A percentile compares a stretch with the other conserved stretches of the same genome.
These are phyloP conservation scores for Rhizopus delemar DNA, from an alignment of 371 early-diverging fungal genomes.

Conservation along the genomic window DNA sequence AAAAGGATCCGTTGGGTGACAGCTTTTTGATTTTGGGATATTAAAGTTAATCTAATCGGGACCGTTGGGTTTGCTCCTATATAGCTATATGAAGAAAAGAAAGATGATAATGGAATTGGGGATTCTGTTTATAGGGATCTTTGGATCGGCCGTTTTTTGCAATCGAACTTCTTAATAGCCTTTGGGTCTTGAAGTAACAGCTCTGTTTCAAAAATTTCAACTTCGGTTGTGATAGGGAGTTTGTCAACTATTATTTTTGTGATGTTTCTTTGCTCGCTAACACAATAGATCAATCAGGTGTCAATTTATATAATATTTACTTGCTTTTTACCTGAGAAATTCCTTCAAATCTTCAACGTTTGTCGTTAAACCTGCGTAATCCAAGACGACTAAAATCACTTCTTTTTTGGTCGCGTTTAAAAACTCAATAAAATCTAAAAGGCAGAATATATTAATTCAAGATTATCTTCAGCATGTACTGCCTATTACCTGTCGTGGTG, in stretches of 20 bases:
- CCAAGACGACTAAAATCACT: conserved; percentile 18
- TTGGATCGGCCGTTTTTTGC: conserved; percentile 21
- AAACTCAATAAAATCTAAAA: conserved; percentile 21
- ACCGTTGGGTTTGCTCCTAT: no score
- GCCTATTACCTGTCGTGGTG: conserved; percentile 16
- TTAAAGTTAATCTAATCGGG: no score
- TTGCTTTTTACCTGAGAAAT: conserved; percentile 21
- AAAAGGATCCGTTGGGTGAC: no score
- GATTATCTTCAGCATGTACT: conserved; percentile 18
- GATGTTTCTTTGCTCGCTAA: conserved; percentile 20
- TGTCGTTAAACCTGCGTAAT: conserved; percentile 21
- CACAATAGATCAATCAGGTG: conserved; percentile 17
- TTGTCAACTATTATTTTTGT: conserved; percentile 22
- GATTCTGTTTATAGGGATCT: conserved; percentile 10
- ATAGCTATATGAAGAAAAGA: conserved; percentile 7
- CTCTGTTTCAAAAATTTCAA: conserved; percentile 24
- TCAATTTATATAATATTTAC: conserved; percentile 21
- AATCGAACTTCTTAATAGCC: conserved; percentile 19
- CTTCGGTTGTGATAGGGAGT: conserved; percentile 21
- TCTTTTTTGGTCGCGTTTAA: conserved; percentile 13
- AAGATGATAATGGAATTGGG: neutral
- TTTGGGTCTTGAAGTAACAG: conserved; percentile 17
- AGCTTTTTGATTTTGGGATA: no score
- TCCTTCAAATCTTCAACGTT: conserved; percentile 20
- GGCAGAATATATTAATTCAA: conserved; percentile 22